Base-by-base conservation (phyloP, 208 protist genomes). In the Trypanosoma conorhini region DNA sequence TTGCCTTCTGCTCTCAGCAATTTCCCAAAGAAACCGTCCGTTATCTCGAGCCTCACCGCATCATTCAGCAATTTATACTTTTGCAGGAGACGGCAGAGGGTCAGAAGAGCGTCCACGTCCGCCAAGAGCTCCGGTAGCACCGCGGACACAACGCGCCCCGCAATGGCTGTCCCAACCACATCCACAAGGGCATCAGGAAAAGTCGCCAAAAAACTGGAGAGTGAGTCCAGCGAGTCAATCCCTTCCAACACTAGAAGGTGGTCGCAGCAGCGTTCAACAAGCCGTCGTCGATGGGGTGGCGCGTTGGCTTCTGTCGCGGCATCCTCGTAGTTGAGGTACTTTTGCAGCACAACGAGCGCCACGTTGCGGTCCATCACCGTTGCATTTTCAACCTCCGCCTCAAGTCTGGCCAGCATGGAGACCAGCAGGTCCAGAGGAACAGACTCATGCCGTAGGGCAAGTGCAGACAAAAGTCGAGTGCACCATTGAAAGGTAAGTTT, bases 321-420 rank as follows among this genome's bases (percentile, higher is more conserved):
- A 66, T 60, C 5, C 4, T 61, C 64, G 76, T 38, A 61, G 5
- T 77, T 21, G 4, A 72, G 38, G 33, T 92, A 93, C 40, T 81
- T 72, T 64, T 95, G 90, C 17, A 95, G 68, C 22, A 93, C 73
- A 38, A 92, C 56, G 33, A 95, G 76, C 13, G 92, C 67, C 15
- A 95, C 62, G 56, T 88, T 92, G 22, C 87, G 83, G 60, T 95
- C 87, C 58, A 66, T 73, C 0, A 65, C 26, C 21, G 80, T 84
- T 17, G 77, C 75, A 40, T 51, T 65, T 33, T 71, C 64, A 35
- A 61, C 58, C 19, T 84, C 62, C 22, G 67, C 60, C 46, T 80
- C 66, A 65, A 92, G 79, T 31, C 77, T 80, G 0, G 28, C 21
- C 40, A 96, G 62, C 9, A 96, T 69, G 1, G 51, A 31, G 22